Base-by-base conservation (phyloP, 208 protist species). In the Trypanosoma conorhini region DNA sequence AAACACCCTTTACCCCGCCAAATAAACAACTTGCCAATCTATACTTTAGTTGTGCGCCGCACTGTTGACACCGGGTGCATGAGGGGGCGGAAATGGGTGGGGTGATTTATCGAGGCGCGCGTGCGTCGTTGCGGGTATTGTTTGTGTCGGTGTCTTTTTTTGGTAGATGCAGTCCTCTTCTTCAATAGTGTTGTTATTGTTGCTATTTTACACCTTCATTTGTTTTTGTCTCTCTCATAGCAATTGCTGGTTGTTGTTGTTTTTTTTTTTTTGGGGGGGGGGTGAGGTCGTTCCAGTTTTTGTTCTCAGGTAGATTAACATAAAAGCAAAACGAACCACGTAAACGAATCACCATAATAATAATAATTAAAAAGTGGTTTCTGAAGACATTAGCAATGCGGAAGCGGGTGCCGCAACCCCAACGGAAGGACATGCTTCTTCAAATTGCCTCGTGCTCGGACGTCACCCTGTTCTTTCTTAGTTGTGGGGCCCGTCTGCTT, bases 371-470 rank as follows among this genome's bases (percentile, higher is more conserved):
- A 50, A 33, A 50, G 28, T 50, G 44, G 24, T 0, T 68, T 56
- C 57, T 68, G 35, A 3, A 13, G 15, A 26, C 21, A 24, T 38
- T 17, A 28, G 9, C 3, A 22, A 70, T 40, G 15, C 55, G 21
- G 24, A 61, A 35, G 33, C 19, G 13, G 19, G 3, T 21, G 48
- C n/a, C n/a, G 30, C 21, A 28, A 24, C 1, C 26, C 17, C 19
- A 19, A 33, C 30, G 13, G 55, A 52, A 12, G 24, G 74, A 74
- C 57, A 33, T 70, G 44, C 35, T 80, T 28, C 40, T 72, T n/a
- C 77, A 72, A 70, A 60, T 94, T 42, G 76, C 79, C 24, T 35
- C 35, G 12, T 94, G 85, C 67, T 75, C 72, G 0, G 80, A 85
- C 26, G 40, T 63, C 12, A 69, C 62, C 7, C 60, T 94, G 24